Percentiles rank a stretch among this genome's conserved stretches.
phyloP scores from a whole-genome alignment of 2,329 filamentous ascomycete species.

The Exophiala sp. region DNA sequence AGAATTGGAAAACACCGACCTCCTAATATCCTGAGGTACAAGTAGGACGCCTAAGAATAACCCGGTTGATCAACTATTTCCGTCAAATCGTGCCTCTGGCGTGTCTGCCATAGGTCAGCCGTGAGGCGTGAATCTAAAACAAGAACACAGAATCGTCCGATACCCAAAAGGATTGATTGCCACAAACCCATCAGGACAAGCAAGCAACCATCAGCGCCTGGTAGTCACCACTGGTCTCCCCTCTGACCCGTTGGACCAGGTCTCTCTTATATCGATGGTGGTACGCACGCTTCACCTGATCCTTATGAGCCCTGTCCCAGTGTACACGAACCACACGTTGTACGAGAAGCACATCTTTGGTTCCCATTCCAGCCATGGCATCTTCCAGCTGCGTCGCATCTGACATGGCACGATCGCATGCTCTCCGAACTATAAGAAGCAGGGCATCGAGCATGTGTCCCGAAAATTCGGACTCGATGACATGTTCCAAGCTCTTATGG shows the following conservation, averaged over 20 bases:
- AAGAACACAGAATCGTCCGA: neutral
- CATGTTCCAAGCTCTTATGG: slow-evolving; percentile 64
- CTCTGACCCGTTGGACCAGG: slow-evolving; percentile 66
- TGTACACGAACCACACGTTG: slow-evolving; percentile 75
- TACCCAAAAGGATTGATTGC: neutral
- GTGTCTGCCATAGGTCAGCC: neutral
- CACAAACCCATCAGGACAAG: slow-evolving; percentile 37
- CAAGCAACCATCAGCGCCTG: slow-evolving; percentile 69
- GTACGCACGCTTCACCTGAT: slow-evolving; percentile 76
- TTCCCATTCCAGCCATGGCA: slow-evolving; percentile 81
- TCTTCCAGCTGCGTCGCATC: slow-evolving; percentile 81
- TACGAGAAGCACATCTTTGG: slow-evolving; percentile 77
- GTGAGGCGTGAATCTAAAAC: neutral
- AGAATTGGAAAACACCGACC: too few relatives aligned
- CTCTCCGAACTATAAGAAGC: slow-evolving; percentile 72
- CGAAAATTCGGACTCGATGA: slow-evolving; percentile 77
- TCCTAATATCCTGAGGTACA: too few relatives aligned
- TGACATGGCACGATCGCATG: slow-evolving; percentile 75
- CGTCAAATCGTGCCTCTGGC: too few relatives aligned
- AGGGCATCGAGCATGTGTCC: slow-evolving; percentile 90
- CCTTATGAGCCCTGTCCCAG: slow-evolving; percentile 74
- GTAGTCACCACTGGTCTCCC: slow-evolving; percentile 85
- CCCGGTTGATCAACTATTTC: too few relatives aligned
- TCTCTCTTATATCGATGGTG: slow-evolving; percentile 65
- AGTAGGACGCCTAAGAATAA: too few relatives aligned